phyloP scores from a whole-genome alignment of 164 flowering plant genomes.

The Brasenia schreberi region DNA sequence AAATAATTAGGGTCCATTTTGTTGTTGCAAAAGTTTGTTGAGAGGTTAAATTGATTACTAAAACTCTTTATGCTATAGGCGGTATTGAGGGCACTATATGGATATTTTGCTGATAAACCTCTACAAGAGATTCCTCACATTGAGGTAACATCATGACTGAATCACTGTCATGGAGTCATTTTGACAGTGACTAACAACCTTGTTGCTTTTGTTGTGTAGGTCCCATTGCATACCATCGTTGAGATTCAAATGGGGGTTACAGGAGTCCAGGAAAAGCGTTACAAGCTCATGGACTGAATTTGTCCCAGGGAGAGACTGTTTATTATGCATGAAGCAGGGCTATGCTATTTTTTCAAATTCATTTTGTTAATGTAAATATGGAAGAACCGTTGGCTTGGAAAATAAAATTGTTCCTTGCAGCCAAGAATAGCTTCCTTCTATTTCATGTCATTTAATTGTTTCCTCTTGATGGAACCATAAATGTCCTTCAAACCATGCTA shows the following conservation, averaged over 20 bases:
- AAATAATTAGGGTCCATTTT: neutral
- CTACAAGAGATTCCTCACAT: constrained; percentile 92
- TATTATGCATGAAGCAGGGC: too few relatives aligned
- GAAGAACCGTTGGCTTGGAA: too few relatives aligned
- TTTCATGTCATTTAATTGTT: too few relatives aligned
- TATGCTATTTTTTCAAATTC: too few relatives aligned
- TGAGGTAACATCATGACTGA: constrained; percentile 40
- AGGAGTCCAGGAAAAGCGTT: constrained; percentile 92
- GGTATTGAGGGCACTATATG: constrained; percentile 89
- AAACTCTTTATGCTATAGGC: constrained; percentile 35
- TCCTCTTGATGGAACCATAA: too few relatives aligned
- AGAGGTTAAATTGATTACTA: neutral
- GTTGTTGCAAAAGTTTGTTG: neutral
- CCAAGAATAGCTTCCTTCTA: too few relatives aligned
- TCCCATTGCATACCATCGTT: constrained; percentile 91
- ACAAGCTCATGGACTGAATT: constrained; percentile 87
- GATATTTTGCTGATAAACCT: constrained; percentile 97
- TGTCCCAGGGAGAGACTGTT: too few relatives aligned
- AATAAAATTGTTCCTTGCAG: too few relatives aligned
- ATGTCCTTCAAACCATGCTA: too few relatives aligned
- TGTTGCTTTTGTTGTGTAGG: constrained; percentile 15
- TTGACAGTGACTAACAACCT: neutral
- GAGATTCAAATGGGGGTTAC: constrained; percentile 99
- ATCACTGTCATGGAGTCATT: too few relatives aligned
- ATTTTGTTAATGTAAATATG: too few relatives aligned